These are phyloP conservation scores for Xylariaceae sp. DNA, from an alignment of 2,329 filamentous ascomycete genomes.

Conservation along the genomic window DNA sequence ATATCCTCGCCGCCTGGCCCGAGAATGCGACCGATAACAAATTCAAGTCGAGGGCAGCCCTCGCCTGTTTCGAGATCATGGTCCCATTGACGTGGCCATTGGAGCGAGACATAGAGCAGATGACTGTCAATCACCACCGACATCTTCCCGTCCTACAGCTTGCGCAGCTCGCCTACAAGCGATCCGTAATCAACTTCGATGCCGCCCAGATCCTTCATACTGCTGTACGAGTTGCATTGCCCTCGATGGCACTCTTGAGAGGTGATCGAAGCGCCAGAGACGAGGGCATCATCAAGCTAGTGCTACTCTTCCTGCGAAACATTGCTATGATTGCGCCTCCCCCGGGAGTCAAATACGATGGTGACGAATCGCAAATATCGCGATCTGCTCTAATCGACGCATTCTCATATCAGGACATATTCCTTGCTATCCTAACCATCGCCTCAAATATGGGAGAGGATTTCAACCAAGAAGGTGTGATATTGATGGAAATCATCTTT, in stretches of 20 bases:
- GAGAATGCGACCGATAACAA: conserved; percentile 68
- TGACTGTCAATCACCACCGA: conserved; percentile 89
- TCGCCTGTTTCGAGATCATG: conserved; percentile 85
- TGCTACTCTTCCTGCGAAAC: conserved; percentile 86
- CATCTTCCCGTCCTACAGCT: conserved; percentile 87
- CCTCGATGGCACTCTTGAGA: conserved; percentile 75
- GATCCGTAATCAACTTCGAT: conserved; percentile 79
- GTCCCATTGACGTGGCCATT: conserved; percentile 93
- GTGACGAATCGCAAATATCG: conserved; percentile 86
- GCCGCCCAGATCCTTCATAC: conserved; percentile 73
- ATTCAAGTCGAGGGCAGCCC: conserved; percentile 71
- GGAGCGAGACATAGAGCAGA: conserved; percentile 70
- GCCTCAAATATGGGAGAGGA: conserved; percentile 93
- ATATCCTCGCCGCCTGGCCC: conserved; percentile 81
- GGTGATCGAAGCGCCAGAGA: conserved; percentile 75
- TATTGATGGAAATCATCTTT: conserved; percentile 89
- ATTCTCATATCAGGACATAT: conserved; percentile 86
- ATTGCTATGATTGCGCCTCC: conserved; percentile 79
- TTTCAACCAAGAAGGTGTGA: conserved; percentile 81
- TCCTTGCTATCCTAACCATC: conserved; percentile 78
- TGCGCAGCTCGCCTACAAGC: conserved; percentile 86
- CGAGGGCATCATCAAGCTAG: conserved; percentile 86
- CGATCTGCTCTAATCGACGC: conserved; percentile 83
- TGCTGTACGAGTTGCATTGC: conserved; percentile 74
- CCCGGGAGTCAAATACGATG: conserved; percentile 68